These are phyloP conservation scores for Aureobasidium sp. DNA, from an alignment of 2,329 filamentous ascomycete genomes.

Conservation along the genomic window DNA sequence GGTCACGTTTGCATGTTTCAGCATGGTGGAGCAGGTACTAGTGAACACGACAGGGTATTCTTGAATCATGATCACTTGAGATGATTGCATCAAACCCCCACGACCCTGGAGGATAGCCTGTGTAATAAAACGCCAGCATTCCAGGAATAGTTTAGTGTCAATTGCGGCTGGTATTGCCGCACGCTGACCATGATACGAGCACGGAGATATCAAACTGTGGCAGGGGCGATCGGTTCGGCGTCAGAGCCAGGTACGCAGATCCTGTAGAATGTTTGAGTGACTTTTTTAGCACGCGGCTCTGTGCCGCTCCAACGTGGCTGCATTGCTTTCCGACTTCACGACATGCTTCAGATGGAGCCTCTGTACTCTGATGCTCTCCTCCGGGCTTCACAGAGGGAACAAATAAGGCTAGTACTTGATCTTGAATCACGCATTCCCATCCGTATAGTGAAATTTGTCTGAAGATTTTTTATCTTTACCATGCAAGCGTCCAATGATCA, in stretches of 20 bases:
- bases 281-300: slow-evolving; percentile 5
- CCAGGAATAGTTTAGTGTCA: not conserved
- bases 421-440: not conserved
- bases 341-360: not conserved
- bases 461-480: not conserved
- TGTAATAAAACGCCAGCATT: not conserved
- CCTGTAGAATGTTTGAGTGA: not conserved
- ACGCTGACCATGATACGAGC: not conserved
- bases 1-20: too few species aligned
- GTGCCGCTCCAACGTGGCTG: not conserved
- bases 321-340: not conserved
- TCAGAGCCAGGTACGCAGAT: not conserved
- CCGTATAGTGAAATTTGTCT: not conserved
- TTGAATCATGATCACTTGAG: too few species aligned
- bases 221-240: not conserved
- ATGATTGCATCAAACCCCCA: not conserved
- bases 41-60: too few species aligned
- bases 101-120: not conserved
- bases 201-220: not conserved
- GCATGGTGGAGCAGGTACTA: too few species aligned
- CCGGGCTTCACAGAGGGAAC: not conserved
- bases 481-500: not conserved
- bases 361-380: not conserved
- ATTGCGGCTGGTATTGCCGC: not conserved
- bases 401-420: not conserved